phyloP scores from a whole-genome alignment of 345 rosid genomes.

The Microcos paniculata region DNA sequence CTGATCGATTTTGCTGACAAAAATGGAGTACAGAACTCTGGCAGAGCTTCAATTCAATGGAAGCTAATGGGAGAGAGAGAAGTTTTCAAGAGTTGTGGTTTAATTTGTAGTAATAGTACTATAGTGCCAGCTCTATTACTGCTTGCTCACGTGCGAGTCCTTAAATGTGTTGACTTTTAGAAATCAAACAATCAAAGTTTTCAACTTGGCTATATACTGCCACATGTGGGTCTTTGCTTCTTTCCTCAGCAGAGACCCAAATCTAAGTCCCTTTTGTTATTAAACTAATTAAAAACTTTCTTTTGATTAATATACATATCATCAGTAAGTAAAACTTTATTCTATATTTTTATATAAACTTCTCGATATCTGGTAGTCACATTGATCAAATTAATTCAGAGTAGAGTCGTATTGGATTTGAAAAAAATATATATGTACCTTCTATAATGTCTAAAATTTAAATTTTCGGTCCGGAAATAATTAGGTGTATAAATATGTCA shows the following conservation, averaged over 20 bases:
- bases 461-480: no score
- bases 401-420: no score
- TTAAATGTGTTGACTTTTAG: conserved; percentile 35
- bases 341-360: no score
- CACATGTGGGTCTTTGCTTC: conserved; percentile 57
- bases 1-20: conserved; percentile 11
- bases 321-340: no score
- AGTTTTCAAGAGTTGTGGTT: neutral
- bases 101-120: neutral
- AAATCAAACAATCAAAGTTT: conserved; percentile 15
- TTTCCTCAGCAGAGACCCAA: conserved; percentile 11
- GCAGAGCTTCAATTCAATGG: conserved; percentile 14
- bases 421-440: no score
- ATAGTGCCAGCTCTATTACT: conserved; percentile 39
- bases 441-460: no score
- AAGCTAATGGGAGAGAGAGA: neutral
- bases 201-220: conserved; percentile 3
- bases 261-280: neutral
- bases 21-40: neutral
- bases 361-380: no score
- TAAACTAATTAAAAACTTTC: neutral
- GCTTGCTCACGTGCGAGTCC: conserved; percentile 61
- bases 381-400: no score
- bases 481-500: no score
- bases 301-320: no score